phyloP scores from a whole-genome alignment of 768 basidiomycete genomes.

The Zangia roseola region DNA sequence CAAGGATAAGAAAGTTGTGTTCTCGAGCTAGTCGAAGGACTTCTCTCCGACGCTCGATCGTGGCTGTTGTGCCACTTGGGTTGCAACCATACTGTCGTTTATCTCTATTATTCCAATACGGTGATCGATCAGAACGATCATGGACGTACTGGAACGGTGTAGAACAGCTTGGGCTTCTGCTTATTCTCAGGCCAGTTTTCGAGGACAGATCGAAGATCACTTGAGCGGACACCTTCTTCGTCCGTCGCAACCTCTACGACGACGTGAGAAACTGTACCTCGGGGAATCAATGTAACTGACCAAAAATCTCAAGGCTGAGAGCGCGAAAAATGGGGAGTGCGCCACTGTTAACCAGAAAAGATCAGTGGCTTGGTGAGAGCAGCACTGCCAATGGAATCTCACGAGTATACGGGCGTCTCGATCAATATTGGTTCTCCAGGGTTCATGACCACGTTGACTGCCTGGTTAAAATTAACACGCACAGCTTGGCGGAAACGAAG shows the following conservation, averaged over 20 bases:
- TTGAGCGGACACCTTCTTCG: slow-evolving; percentile 61
- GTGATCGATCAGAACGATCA: slow-evolving; percentile 7
- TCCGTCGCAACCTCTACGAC: slow-evolving; percentile 78
- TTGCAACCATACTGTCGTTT: slow-evolving; percentile 72
- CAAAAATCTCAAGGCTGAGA: slow-evolving; percentile 58
- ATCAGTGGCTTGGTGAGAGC: slow-evolving; percentile 11
- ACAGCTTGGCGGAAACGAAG: background rate
- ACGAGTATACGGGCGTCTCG: slow-evolving; percentile 82
- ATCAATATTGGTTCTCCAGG: slow-evolving; percentile 80
- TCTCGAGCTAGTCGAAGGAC: slow-evolving; percentile 70
- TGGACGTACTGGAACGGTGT: slow-evolving; percentile 68
- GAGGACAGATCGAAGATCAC: slow-evolving; percentile 58
- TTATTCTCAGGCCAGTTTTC: slow-evolving; percentile 73
- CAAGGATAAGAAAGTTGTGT: slow-evolving; percentile 79
- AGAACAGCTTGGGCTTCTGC: slow-evolving; percentile 73
- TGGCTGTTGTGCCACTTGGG: slow-evolving; percentile 79
- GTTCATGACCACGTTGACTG: slow-evolving; percentile 67
- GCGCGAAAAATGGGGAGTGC: slow-evolving; percentile 61
- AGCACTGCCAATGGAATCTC: slow-evolving; percentile 24
- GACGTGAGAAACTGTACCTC: slow-evolving; percentile 1
- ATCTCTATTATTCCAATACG: background rate
- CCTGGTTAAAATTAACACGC: slow-evolving; percentile 41
- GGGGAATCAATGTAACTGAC: slow-evolving; percentile 33
- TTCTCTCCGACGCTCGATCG: slow-evolving; percentile 65
- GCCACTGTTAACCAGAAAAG: slow-evolving; percentile 43